Base-by-base conservation (phyloP, 2,329 filamentous ascomycete species). In the Dactylonectria macrodidyma region DNA sequence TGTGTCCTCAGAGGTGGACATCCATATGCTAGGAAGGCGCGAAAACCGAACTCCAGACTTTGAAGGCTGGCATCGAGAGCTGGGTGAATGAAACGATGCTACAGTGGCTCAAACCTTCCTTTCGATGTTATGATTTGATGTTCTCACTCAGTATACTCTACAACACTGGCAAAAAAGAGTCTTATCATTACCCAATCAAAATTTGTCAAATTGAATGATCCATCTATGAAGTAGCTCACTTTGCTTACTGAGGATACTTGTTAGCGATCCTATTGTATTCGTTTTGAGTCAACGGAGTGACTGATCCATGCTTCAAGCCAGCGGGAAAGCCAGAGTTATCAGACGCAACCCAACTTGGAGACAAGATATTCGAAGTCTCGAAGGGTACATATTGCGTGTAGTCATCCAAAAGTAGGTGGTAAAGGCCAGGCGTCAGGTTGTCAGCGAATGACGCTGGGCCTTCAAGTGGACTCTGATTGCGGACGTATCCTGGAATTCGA, bases 281-380 rank as follows among this genome's bases (percentile, higher is more conserved):
- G 14, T 75, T 73, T 68, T 81, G 76, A 3, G 81, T 85, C 36
- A 87, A 69, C 0, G 83, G 81, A 36, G 85, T 79, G 3, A 87
- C 82, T 62, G 80, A 84, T 1, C 85, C 85, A 74, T 87, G 85
- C 73, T 86, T 85, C 68, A 87, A 58, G 1, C 82, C 81, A 33
- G 68, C 77, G 2, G 85, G 85, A 61, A 84, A 86, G 0, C 74
- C 78, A 3, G 73, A 72, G 9, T 77, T 73, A 58, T 80, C 77
- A 41, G 81, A 82, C 33, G 76, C 78, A 3, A 71, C 76, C 83
- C 73, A 75, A 10, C 56, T 50, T 0, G 65, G 69, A 2, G 69
- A 66, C 1, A 78, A 70, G 10, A 86, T 79, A 67, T 85, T 75
- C 0, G 74, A 76, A 10, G 79, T 83, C 71, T 85, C 75, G 68